Evolutionary conservation across 2,329 filamentous ascomycete genomes (phyloP).

Genomic region (Exutisphaerella laricina): DNA sequence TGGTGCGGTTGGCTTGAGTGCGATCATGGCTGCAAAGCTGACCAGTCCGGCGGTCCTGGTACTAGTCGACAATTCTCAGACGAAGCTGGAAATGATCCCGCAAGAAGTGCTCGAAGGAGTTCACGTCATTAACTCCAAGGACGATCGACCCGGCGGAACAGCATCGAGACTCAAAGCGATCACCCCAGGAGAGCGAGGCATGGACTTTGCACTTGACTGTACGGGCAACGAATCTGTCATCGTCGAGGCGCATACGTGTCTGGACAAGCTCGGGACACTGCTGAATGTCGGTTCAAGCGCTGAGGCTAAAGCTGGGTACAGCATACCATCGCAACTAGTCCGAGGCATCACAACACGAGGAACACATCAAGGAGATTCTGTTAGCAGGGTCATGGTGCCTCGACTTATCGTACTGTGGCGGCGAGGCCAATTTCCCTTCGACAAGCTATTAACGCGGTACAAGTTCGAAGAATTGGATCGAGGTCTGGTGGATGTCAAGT

Average conservation of each 20-base stretch:
- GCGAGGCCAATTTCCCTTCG: constrained; percentile 19
- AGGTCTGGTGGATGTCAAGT: constrained; percentile 16
- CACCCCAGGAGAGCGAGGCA: constrained; percentile 12
- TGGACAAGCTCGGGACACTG: constrained; percentile 19
- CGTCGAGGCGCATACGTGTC: constrained; percentile 12
- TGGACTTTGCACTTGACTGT: constrained; percentile 21
- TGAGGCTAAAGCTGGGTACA: constrained; percentile 11
- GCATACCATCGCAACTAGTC: constrained; percentile 15
- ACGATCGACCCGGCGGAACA: constrained; percentile 8
- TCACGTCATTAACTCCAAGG: constrained; percentile 8
- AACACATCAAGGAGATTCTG: constrained; percentile 24
- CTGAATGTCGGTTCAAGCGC: constrained; percentile 22
- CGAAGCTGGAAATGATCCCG: constrained; percentile 20
- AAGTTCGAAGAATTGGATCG: constrained; percentile 19
- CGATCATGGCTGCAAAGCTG: constrained; percentile 17
- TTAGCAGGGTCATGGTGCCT: constrained; percentile 18
- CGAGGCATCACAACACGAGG: constrained; percentile 18
- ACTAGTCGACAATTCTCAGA: constrained; percentile 20
- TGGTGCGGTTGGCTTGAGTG: constrained; percentile 23
- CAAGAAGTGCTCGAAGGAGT: constrained; percentile 12
- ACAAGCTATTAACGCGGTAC: constrained; percentile 16
- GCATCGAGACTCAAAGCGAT: constrained; percentile 13
- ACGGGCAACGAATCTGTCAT: constrained; percentile 19
- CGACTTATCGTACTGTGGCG: constrained; percentile 19
- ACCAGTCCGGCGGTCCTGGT: constrained; percentile 8